phyloP scores from a whole-genome alignment of 441 rosid species.

The Populus tomentosa region DNA sequence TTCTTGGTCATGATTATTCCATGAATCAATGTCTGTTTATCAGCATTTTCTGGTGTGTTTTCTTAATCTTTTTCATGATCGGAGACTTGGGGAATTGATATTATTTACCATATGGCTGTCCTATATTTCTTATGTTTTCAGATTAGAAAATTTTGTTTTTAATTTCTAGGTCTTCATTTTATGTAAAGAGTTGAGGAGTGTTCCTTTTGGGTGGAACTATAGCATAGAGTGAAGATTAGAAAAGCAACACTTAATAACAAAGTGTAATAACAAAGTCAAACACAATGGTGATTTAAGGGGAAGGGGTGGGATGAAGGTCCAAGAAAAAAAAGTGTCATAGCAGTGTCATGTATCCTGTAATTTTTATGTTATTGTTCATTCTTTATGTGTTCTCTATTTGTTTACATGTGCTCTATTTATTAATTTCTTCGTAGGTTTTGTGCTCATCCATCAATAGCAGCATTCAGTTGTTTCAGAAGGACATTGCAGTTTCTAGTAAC shows the following conservation, averaged over 20 bases:
- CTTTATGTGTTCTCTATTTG: conserved; percentile 11
- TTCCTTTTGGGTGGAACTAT: too few species aligned
- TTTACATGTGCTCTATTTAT: conserved; percentile 14
- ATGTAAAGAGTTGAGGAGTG: not conserved
- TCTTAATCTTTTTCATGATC: not conserved
- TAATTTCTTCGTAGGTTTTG: conserved; percentile 37
- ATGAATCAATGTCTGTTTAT: not conserved
- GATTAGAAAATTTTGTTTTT: not conserved
- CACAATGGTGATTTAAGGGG: too few species aligned
- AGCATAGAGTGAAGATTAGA: too few species aligned
- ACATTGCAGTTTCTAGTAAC: conserved; percentile 39
- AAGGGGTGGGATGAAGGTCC: too few species aligned
- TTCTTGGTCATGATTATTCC: conserved; percentile 5
- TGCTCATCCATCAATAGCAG: conserved; percentile 35
- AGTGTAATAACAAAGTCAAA: too few species aligned
- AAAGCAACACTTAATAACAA: too few species aligned
- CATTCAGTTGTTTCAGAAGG: conserved; percentile 37
- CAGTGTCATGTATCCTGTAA: not conserved
- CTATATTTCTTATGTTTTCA: not conserved
- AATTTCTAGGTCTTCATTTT: not conserved
- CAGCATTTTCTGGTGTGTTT: not conserved
- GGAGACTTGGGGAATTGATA: not conserved
- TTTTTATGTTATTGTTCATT: not conserved
- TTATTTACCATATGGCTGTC: not conserved
- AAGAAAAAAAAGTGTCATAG: too few species aligned